Conservation (phyloP, 2,329 filamentous ascomycete genomes). For the Trematosphaeria pertusa region DNA sequence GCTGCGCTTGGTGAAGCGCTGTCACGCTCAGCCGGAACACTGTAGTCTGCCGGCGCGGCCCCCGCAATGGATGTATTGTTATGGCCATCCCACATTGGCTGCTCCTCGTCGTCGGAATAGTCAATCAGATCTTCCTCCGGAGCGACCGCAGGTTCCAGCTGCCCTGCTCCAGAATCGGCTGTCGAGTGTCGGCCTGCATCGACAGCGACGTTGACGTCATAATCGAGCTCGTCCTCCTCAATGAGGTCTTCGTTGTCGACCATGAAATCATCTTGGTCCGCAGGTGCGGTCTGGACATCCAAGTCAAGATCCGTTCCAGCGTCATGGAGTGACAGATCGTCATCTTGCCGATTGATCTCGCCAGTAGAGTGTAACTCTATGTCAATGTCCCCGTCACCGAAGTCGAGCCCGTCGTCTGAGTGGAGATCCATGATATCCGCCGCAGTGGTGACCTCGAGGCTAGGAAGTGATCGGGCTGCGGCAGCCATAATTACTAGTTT, state of each 20-base stretch:
- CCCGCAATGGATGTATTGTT: too few species aligned
- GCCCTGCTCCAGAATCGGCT: constrained; percentile 3
- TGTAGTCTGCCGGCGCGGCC: too few species aligned
- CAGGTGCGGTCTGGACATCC: constrained; percentile 21
- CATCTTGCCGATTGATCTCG: constrained; percentile 19
- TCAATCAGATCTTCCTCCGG: constrained; percentile 43
- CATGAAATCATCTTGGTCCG: constrained; percentile 47
- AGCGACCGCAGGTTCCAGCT: constrained; percentile 11
- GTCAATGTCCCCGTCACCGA: constrained; percentile 66
- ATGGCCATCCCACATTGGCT: constrained; percentile 12
- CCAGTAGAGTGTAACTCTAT: constrained; percentile 46
- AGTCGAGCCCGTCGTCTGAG: constrained; percentile 52
- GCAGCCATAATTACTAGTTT: constrained; percentile 27
- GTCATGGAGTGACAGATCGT: constrained; percentile 65
- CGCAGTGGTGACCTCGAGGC: constrained; percentile 44
- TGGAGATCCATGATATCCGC: constrained; percentile 65
- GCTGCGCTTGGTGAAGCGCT: too few species aligned
- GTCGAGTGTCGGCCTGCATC: constrained; percentile 12
- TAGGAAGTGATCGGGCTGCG: constrained; percentile 25
- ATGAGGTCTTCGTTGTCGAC: constrained; percentile 43
- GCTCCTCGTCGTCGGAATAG: constrained; percentile 44
- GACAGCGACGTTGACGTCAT: constrained; percentile 16
- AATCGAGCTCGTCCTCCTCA: constrained; percentile 31
- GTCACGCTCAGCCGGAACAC: too few species aligned
- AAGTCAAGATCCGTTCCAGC: constrained; percentile 36